Evolutionary conservation across 129 eudicot species (phyloP), one percentile per base, ranked within the genome.

Genomic region (Apium graveolens): DNA sequence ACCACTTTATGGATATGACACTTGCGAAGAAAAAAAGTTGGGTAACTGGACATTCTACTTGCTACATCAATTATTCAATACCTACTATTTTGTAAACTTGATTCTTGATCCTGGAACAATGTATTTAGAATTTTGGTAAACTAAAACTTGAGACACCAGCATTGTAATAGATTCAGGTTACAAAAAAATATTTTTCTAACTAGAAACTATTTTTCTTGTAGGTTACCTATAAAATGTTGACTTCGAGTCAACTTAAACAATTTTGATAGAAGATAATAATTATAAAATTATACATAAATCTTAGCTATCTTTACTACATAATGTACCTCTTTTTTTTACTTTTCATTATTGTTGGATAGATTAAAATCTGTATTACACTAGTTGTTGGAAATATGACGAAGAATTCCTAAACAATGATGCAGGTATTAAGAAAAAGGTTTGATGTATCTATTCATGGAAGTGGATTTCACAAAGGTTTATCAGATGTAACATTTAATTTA

Each of bases 401-500:
- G 37, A 35, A 35, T 35, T 35, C 37, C 37, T 35, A 35, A 35
- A 35, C 37, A 35, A 1, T 35, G 37, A 35, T 81, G 82, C 89
- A 93, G 99, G 85, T 90, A 42, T 72, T 96, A 73, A 87, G 84
- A 78, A 90, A 84, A 83, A 88, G 89, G 85, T 87, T 91, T 32
- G 84, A 84, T 48, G 78, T 92, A 78, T 84, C 82, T 48, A 86
- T 92, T 78, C 95, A 92, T 90, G 96, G 92, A 29, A 77, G 76
- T 77, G 77, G 80, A 84, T 84, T 63, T 45, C 91, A 85, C 27
- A 87, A 78, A 70, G 99, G 99, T 75, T 84, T 96, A 42, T 78
- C 88, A 41, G 99, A 96, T 83, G 45, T 96, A 81, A 90, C 96
- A 27, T 87, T 96, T 51, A 69, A 89, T 80, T 87, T 86, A 75